phyloP scores from a whole-genome alignment of 2,329 filamentous ascomycete species.

The Ascosphaera apis region DNA sequence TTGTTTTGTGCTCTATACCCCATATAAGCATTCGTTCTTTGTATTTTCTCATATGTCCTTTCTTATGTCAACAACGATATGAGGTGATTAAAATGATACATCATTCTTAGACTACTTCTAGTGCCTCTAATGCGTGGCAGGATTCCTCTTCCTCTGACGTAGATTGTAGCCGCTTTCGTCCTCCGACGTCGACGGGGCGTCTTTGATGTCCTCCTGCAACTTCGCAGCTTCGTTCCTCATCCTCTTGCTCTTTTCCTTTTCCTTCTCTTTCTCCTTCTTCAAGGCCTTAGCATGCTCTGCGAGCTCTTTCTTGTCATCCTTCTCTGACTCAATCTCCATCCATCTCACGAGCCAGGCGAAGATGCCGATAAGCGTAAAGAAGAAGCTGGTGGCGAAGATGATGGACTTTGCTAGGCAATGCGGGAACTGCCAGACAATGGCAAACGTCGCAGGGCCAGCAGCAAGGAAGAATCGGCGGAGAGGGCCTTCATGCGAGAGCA shows the following conservation, averaged over 20 bases:
- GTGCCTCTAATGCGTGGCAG: neutral
- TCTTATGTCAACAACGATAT: too few species aligned
- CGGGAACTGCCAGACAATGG: neutral
- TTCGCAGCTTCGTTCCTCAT: neutral
- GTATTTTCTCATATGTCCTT: too few species aligned
- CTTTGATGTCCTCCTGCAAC: neutral
- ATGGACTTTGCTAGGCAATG: neutral
- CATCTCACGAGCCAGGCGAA: neutral
- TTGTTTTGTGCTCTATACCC: too few species aligned
- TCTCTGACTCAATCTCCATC: neutral
- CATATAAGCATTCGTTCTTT: too few species aligned
- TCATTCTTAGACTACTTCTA: neutral
- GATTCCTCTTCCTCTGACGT: neutral
- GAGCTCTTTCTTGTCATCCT: neutral
- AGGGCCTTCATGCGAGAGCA: neutral
- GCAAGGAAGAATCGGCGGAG: neutral
- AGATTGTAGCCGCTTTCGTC: neutral
- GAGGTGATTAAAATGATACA: too few species aligned
- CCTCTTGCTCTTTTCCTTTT: conserved; percentile 2
- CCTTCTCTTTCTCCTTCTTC: conserved; percentile 1
- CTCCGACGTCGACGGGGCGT: neutral
- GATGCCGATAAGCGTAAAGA: neutral
- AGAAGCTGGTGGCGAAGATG: neutral
- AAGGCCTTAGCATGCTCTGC: neutral
- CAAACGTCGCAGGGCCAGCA: neutral